Evolutionary conservation across 2,329 filamentous ascomycete species (phyloP).

Genomic region (Diaporthe amygdali): DNA sequence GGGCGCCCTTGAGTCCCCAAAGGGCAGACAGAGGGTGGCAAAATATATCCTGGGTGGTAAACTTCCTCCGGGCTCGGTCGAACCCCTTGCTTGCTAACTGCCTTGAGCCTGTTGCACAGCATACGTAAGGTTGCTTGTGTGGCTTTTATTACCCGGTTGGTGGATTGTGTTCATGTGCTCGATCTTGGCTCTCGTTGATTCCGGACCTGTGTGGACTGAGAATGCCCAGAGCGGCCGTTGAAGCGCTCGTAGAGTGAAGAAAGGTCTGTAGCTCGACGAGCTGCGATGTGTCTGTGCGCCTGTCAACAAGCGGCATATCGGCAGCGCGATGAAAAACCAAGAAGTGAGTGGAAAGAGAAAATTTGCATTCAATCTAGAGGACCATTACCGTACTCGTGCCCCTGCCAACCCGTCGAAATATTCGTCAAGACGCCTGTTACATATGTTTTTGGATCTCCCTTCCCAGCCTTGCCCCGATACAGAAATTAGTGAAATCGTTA

Average conservation of each 20-base stretch:
- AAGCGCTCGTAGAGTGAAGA: neutral
- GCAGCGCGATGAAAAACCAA: neutral
- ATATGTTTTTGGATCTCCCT: neutral
- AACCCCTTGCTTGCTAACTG: constrained; percentile 19
- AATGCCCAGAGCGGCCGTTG: neutral
- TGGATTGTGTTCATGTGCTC: neutral
- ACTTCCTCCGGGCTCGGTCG: neutral
- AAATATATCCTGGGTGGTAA: neutral
- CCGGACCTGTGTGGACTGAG: neutral
- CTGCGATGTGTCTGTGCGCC: neutral
- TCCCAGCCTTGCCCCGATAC: neutral
- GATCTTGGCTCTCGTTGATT: neutral
- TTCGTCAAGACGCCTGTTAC: constrained; percentile 2
- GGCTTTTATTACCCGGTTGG: constrained; percentile 19
- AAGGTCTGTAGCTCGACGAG: neutral
- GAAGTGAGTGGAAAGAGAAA: neutral
- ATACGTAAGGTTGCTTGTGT: constrained; percentile 15
- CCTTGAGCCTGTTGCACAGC: constrained; percentile 19
- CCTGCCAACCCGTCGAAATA: neutral
- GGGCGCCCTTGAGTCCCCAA: neutral
- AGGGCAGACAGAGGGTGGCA: neutral
- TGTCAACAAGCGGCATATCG: neutral
- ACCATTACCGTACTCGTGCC: constrained; percentile 12
- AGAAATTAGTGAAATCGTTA: constrained; percentile 6
- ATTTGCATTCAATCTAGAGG: constrained; percentile 17